Evolutionary conservation across 177 flowering plant genomes (phyloP).

Genomic region (Vitis hybrid): DNA sequence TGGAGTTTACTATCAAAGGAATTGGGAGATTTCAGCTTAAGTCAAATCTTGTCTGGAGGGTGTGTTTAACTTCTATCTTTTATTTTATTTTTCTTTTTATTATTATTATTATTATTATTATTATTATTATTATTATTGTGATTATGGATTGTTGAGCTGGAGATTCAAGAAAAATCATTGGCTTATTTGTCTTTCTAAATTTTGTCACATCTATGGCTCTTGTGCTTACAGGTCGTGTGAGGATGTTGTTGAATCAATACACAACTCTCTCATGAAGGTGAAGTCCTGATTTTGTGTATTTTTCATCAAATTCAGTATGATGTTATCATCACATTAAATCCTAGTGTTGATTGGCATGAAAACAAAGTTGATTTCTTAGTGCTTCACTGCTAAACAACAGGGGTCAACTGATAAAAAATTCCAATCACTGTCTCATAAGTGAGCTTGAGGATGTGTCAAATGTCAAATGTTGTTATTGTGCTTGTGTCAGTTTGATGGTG

Average conservation of each 20-base stretch:
- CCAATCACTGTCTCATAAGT: too few species aligned
- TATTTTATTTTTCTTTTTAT: background rate
- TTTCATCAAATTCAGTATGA: background rate
- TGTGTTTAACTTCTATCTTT: constrained; percentile 20
- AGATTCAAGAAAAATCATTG: background rate
- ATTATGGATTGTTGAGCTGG: background rate
- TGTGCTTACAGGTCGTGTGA: constrained; percentile 77
- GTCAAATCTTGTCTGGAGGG: constrained; percentile 94
- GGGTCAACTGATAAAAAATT: background rate
- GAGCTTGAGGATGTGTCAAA: too few species aligned
- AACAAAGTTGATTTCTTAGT: background rate
- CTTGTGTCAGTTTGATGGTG: too few species aligned
- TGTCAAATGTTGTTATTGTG: too few species aligned
- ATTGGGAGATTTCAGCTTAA: constrained; percentile 84
- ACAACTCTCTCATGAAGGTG: constrained; percentile 83
- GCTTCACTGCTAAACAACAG: background rate
- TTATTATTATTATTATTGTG: background rate
- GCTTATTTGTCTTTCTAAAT: background rate
- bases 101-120: background rate
- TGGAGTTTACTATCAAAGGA: constrained; percentile 97
- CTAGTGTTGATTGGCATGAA: background rate
- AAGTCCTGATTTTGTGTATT: constrained; percentile 2
- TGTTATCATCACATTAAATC: background rate
- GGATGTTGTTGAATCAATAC: constrained; percentile 93
- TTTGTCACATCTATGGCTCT: constrained; percentile 11